A percentile compares a stretch with the other conserved stretches of the same genome.
Evolutionary conservation across 192 early-diverging fungal genomes (phyloP).

Genomic region (Coemansia sp.): DNA sequence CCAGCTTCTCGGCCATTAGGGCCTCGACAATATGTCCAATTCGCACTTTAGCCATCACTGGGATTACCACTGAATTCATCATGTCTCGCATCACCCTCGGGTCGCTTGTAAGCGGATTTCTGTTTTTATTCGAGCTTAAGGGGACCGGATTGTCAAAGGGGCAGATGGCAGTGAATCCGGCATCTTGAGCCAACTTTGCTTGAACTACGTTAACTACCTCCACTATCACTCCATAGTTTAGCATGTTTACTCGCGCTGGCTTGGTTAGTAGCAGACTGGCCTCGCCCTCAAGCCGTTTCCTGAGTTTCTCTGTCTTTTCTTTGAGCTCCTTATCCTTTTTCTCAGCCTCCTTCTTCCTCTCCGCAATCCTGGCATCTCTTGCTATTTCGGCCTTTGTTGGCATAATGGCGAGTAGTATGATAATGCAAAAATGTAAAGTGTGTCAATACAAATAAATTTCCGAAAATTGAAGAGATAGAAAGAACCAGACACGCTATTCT

Average conservation of each 20-base stretch:
- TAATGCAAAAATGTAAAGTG: not conserved
- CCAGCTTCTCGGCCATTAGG: conserved; percentile 79
- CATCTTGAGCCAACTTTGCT: not conserved
- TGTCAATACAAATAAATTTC: not conserved
- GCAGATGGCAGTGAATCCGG: not conserved
- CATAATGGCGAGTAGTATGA: not conserved
- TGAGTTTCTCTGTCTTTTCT: not conserved
- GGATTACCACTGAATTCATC: conserved; percentile 6
- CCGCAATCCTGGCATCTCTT: not conserved
- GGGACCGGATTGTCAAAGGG: not conserved
- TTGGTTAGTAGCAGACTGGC: not conserved
- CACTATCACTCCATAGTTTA: not conserved
- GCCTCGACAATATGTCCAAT: conserved; percentile 13
- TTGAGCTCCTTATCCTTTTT: not conserved
- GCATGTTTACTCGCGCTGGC: not conserved
- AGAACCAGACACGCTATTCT: not conserved
- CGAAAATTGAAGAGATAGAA: not conserved
- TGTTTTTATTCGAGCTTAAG: not conserved
- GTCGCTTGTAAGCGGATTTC: not conserved
- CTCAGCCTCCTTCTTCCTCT: not conserved
- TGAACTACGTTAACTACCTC: not conserved
- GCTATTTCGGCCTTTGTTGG: not conserved
- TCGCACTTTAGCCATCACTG: conserved; percentile 8
- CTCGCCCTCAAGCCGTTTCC: not conserved
- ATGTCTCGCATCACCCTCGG: not conserved